Evolutionary conservation across 352 stramenopile species (phyloP), one percentile per base, ranked within the genome.

Genomic region (Aphanomyces euteiches): DNA sequence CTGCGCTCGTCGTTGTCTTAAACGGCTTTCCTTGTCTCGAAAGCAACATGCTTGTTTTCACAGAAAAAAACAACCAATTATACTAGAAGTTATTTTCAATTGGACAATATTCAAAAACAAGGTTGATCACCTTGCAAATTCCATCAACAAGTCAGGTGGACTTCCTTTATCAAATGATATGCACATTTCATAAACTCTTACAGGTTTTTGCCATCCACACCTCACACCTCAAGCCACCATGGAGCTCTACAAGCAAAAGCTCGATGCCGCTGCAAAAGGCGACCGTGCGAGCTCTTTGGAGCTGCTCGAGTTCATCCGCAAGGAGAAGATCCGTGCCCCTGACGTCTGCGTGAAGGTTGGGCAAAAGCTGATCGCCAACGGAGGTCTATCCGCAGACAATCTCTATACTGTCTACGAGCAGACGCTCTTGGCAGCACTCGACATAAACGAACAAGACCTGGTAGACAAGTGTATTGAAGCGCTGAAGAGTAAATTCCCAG

Each of bases 321-420:
- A 82, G 47, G 81, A 90, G 61, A 89, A 90, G 63, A 28, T 89
- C 28, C 79, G 82, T 66, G 78, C 72, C 41, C 72, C 81, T 7
- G 74, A 72, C 3, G 78, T 78, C 17, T 73, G 80, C 13, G 74
- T 80, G 19, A 72, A 78, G 43, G 72, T 84, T 39, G 79, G 82
- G 39, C 72, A 75, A 41, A 40, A 74, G 56, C 72, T 90, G n/a
- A 63, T 90, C 37, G 74, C 80, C 74, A 75, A 69, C 59, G 83
- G 82, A 72, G 67, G 81, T 4, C 72, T 90, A 21, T 40, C 54
- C 28, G 79, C 82, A 61, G 74, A 87, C 63, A 78, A 85, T 34
- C 28, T 85, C 17, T 91, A 83, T 81, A 76, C 69, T n/a, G 65
- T 90, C 47, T 84, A 88, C 63, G 84, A 91, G 69, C 84, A 90